phyloP scores from a whole-genome alignment of 1,284 basidiomycete species.

The Dichomitus squalens region DNA sequence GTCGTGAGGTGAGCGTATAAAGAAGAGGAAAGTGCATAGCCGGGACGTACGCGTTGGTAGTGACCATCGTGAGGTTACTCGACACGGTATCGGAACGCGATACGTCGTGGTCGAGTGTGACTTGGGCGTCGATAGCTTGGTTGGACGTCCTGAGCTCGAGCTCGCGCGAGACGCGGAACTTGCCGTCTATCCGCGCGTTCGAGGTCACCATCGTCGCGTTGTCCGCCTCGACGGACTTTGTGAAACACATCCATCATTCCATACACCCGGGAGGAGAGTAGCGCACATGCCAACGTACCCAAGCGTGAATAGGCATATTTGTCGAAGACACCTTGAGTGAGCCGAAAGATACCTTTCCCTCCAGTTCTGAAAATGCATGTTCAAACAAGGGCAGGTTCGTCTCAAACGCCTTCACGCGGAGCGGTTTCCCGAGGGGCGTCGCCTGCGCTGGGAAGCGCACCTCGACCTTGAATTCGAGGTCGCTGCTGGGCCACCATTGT shows the following conservation, averaged over 20 bases:
- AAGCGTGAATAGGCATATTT: slow-evolving; percentile 18
- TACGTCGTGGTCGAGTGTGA: slow-evolving; percentile 37
- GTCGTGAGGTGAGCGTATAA: not conserved
- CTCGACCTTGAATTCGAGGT: slow-evolving; percentile 21
- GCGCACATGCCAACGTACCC: slow-evolving; percentile 5
- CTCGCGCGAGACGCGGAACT: slow-evolving; percentile 37
- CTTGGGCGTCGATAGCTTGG: slow-evolving; percentile 37
- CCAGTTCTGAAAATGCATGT: slow-evolving; percentile 19
- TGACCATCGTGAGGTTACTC: slow-evolving; percentile 32
- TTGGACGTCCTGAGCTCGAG: slow-evolving; percentile 43
- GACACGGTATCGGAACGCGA: slow-evolving; percentile 17
- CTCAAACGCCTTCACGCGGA: slow-evolving; percentile 25
- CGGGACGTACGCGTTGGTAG: slow-evolving; percentile 37
- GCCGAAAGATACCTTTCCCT: slow-evolving; percentile 19
- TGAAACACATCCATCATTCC: too few species aligned
- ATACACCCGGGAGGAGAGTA: too few species aligned
- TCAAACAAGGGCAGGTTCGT: slow-evolving; percentile 27
- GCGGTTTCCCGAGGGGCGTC: not conserved
- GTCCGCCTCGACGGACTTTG: slow-evolving; percentile 39
- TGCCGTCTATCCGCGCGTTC: slow-evolving; percentile 44
- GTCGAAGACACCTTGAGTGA: slow-evolving; percentile 16
- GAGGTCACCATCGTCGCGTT: slow-evolving; percentile 34
- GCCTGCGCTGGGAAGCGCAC: slow-evolving; percentile 21
- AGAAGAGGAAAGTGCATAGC: too few species aligned
- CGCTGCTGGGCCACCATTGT: slow-evolving; percentile 5